These are phyloP conservation scores for Stenogyne calaminthoides DNA, from an alignment of 305 asterid genomes.

Conservation along the genomic window DNA sequence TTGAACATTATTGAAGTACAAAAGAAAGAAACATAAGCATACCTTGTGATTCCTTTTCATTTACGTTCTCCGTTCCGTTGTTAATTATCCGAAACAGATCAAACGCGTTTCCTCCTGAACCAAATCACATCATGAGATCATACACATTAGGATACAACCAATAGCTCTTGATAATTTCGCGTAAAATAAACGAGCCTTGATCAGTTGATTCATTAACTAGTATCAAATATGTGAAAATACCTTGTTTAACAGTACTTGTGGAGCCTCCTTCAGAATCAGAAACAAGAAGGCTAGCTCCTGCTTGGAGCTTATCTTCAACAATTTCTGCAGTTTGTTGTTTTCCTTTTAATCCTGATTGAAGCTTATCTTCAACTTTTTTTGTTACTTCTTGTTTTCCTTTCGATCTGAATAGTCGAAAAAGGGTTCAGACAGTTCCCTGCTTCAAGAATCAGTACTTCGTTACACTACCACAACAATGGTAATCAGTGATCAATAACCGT, in stretches of 20 bases:
- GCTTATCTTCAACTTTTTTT: background rate
- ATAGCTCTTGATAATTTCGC: background rate
- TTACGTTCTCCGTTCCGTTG: background rate
- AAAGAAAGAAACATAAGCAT: background rate
- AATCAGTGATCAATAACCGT: background rate
- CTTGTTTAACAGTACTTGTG: background rate
- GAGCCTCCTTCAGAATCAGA: background rate
- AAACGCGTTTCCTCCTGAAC: background rate
- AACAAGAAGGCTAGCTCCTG: background rate
- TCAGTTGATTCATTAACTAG: background rate
- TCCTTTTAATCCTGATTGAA: background rate
- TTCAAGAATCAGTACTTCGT: background rate
- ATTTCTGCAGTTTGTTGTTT: background rate
- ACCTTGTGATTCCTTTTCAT: background rate
- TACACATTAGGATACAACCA: background rate
- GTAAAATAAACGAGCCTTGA: background rate
- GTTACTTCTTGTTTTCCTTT: background rate
- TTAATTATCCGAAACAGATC: background rate
- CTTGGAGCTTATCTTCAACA: background rate
- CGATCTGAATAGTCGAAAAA: constrained; percentile 39
- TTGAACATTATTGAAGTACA: background rate
- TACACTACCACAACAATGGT: background rate
- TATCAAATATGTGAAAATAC: background rate
- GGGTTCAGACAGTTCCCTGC: constrained; percentile 46
- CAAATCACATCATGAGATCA: background rate